Base-by-base conservation (phyloP, 2,329 filamentous ascomycete genomes). In the Cercospora berteroae region DNA sequence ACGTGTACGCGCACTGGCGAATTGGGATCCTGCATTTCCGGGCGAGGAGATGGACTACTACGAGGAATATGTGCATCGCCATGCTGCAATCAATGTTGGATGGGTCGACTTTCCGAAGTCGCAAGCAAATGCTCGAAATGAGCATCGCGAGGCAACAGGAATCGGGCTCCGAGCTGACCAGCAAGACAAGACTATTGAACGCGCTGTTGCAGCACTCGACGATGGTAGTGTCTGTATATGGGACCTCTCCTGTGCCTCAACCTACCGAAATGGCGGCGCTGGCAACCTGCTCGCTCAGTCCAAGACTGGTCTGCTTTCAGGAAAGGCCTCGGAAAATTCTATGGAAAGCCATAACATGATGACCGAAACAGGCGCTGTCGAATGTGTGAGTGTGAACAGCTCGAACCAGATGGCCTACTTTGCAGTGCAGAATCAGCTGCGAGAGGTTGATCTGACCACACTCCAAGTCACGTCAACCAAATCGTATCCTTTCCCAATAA, bases 181-280 rank as follows among this genome's bases (percentile, higher is more conserved):
- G 23, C 82, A 83, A 1, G 83, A 83, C 36, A 80, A 83, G n/a
- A 80, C 85, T 18, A 82, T 86, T 25, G 82, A 85, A 69, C 82
- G 89, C 63, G 88, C 92, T 0, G 85, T 96, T 16, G 89, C 90
- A 0, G 92, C 93, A 2, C 82, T 97, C 7, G 92, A 96, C 66
- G 92, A 97, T 76, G 93, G 93, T 0, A 93, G 91, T 61, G 85
- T 97, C n/a, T 92, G 90, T 72, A 80, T 97, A 6, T 97, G 93
- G 93, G 91, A 96, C 50, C 57, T 77, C 7, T 71, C 69, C 12
- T 64, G 71, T 5, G 66, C 72, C n/a, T 69, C 74, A 12, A 72
- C 73, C 8, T 39, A 23, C 25, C 23, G 33, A 2, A 48, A 57
- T 42, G 70, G 68, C 23, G 72, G 72, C 16, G 69, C 71, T 10